phyloP scores from a whole-genome alignment of 1,139 yeast species.

The Candida neerlandica region DNA sequence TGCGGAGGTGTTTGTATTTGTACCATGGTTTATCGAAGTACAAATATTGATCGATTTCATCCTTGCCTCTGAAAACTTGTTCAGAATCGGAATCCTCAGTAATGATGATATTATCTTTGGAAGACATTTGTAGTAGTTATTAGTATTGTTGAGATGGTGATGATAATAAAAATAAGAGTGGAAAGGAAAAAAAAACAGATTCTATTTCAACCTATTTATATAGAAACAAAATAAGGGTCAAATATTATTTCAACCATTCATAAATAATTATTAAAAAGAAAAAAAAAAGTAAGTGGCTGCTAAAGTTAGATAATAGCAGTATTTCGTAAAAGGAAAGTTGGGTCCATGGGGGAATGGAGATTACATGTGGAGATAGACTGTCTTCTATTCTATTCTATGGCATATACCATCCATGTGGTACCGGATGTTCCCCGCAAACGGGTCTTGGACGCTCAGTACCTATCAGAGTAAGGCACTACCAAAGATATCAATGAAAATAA shows the following conservation, averaged over 20 bases:
- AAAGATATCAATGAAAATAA: not conserved
- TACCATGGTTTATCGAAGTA: constrained; percentile 20
- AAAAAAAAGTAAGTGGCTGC: too few relatives aligned
- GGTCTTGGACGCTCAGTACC: not conserved
- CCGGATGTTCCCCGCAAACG: not conserved
- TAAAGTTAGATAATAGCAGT: too few relatives aligned
- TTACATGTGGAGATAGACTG: too few relatives aligned
- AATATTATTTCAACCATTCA: too few relatives aligned
- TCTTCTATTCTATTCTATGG: too few relatives aligned
- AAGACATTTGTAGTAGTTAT: not conserved
- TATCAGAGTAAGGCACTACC: not conserved
- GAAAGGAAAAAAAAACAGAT: not conserved
- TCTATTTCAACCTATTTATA: not conserved
- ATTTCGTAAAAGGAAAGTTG: too few relatives aligned
- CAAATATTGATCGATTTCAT: constrained; percentile 9
- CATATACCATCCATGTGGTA: too few relatives aligned
- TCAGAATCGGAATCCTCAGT: constrained; percentile 1
- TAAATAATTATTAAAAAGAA: too few relatives aligned
- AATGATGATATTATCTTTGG: constrained; percentile 1
- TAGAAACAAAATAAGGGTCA: not conserved
- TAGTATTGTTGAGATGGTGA: constrained; percentile 2
- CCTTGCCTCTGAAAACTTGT: constrained; percentile 13
- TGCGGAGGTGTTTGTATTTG: constrained; percentile 34
- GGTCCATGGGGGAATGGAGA: too few relatives aligned
- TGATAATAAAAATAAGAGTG: constrained; percentile 2